phyloP scores from a whole-genome alignment of 768 basidiomycete species.

The Rhodocollybia butyracea region DNA sequence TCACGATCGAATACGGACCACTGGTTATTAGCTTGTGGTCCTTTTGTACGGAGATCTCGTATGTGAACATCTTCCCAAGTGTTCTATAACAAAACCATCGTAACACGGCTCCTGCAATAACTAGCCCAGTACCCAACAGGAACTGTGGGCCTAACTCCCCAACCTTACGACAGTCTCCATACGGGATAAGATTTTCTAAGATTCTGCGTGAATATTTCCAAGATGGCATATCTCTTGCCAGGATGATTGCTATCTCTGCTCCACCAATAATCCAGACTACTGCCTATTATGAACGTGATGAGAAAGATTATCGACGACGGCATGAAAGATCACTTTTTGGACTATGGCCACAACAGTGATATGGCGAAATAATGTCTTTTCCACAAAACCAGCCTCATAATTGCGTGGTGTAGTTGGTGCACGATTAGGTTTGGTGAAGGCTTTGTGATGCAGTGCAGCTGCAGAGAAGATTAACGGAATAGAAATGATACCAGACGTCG shows the following conservation, averaged over 20 bases:
- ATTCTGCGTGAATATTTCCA: not conserved
- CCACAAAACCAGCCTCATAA: too few relatives aligned
- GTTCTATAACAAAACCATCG: slow-evolving; percentile 34
- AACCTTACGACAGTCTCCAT: not conserved
- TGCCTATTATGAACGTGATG: too few relatives aligned
- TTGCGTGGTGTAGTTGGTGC: too few relatives aligned
- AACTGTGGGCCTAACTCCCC: slow-evolving; percentile 22
- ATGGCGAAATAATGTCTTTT: too few relatives aligned
- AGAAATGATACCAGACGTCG: too few relatives aligned
- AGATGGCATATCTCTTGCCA: not conserved
- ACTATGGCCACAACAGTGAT: too few relatives aligned
- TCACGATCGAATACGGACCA: slow-evolving; percentile 35
- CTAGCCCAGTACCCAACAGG: slow-evolving; percentile 23
- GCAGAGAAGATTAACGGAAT: too few relatives aligned
- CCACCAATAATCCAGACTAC: not conserved
- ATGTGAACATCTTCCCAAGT: slow-evolving; percentile 37
- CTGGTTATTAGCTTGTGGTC: slow-evolving; percentile 33
- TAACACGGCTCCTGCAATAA: slow-evolving; percentile 25
- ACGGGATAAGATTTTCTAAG: not conserved
- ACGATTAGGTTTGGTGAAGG: too few relatives aligned
- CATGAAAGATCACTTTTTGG: too few relatives aligned
- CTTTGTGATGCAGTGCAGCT: too few relatives aligned
- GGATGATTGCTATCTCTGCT: not conserved
- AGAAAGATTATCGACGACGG: too few relatives aligned
- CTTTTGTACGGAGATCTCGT: slow-evolving; percentile 31